Conservation (phyloP, 2,329 filamentous ascomycete genomes). For the Aspergillus sp. region DNA sequence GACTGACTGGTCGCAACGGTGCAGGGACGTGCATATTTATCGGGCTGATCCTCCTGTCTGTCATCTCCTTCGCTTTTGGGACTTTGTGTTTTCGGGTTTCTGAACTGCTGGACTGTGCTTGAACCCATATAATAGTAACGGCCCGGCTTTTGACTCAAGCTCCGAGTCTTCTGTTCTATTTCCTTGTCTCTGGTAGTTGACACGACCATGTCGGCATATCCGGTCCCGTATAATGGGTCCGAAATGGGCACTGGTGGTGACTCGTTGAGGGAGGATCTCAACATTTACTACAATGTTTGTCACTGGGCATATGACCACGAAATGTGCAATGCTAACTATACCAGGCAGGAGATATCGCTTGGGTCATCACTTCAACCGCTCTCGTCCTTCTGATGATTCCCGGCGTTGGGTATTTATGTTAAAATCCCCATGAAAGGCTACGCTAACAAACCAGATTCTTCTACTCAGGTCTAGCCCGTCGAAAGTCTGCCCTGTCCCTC, state of each 20-base stretch:
- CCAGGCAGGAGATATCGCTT: constrained; percentile 73
- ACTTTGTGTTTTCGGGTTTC: background rate
- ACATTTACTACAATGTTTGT: constrained; percentile 65
- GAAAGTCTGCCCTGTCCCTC: constrained; percentile 81
- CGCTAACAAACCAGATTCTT: constrained; percentile 58
- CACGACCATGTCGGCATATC: constrained; percentile 25
- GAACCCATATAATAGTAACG: background rate
- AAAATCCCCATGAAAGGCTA: background rate
- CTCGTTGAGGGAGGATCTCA: constrained; percentile 63
- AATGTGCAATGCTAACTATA: constrained; percentile 8
- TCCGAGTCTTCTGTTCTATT: background rate
- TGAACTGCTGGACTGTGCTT: background rate
- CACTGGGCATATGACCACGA: constrained; percentile 1
- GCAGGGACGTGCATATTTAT: constrained; percentile 7
- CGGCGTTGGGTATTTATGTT: constrained; percentile 59
- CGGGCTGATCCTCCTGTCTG: constrained; percentile 1
- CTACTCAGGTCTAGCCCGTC: constrained; percentile 81
- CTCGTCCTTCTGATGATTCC: constrained; percentile 90
- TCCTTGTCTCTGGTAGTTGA: background rate
- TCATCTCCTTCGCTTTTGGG: background rate
- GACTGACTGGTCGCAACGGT: no score
- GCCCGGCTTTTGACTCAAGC: background rate
- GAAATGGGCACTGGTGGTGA: constrained; percentile 56
- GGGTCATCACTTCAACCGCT: constrained; percentile 68
- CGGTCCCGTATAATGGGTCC: constrained; percentile 59